A percentile compares a stretch with the other conserved stretches of the same genome.
These are phyloP conservation scores for Trichoderma gracile DNA, from an alignment of 2,329 filamentous ascomycete species.

Conservation along the genomic window DNA sequence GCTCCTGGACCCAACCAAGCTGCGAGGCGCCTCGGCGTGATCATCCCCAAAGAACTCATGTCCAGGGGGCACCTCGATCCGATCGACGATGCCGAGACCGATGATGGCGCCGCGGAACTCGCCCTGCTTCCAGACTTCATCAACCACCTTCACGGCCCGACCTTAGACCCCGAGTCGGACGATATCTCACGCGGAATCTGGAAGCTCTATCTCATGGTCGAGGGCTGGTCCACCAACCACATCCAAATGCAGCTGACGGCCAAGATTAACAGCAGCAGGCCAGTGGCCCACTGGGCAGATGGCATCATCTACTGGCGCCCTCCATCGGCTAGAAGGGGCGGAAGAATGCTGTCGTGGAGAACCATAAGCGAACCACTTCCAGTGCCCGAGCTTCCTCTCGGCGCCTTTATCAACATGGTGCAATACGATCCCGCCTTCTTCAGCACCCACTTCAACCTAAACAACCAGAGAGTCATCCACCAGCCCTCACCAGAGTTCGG, in stretches of 20 bases:
- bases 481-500: no score
- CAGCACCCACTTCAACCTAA: no score
- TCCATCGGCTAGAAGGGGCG: neutral
- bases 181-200: neutral
- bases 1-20: neutral
- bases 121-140: slow-evolving; percentile 20
- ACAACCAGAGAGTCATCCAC: no score
- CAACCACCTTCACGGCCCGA: neutral
- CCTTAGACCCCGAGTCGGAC: neutral
- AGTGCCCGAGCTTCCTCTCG: no score
- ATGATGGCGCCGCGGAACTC: slow-evolving; percentile 17
- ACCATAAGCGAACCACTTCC: neutral
- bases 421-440: no score
- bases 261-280: neutral
- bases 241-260: neutral
- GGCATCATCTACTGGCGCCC: neutral
- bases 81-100: neutral
- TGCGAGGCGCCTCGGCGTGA: slow-evolving; percentile 10
- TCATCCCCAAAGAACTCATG: slow-evolving; percentile 10
- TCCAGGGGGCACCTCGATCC: neutral
- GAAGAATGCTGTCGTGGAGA: neutral
- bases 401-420: no score
- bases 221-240: slow-evolving; percentile 15
- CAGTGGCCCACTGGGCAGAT: neutral
- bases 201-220: slow-evolving; percentile 22